These are phyloP conservation scores for Pyrenopolyporus hunteri DNA, from an alignment of 495 filamentous ascomycete genomes.

Conservation along the genomic window DNA sequence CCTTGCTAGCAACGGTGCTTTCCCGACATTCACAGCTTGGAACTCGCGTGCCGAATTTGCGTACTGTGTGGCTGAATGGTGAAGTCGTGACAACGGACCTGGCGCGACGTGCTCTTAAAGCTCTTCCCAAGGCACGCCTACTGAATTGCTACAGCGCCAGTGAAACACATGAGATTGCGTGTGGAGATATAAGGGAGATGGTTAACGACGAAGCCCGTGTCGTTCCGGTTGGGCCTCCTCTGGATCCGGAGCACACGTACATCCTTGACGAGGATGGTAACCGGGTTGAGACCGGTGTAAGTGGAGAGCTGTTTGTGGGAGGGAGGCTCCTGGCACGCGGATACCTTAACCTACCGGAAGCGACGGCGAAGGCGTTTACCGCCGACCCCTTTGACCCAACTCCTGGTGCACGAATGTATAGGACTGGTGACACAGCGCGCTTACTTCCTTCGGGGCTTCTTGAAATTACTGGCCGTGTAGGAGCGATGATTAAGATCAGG, in stretches of 20 bases:
- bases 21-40: conserved; percentile 64
- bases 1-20: conserved; percentile 67
- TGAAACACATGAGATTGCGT: conserved; percentile 75
- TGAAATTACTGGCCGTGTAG: conserved; percentile 75
- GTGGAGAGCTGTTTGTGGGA: conserved; percentile 73
- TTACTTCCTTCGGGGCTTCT: conserved; percentile 66
- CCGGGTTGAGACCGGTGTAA: conserved; percentile 47
- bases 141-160: conserved; percentile 76
- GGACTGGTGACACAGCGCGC: conserved; percentile 73
- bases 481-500: conserved; percentile 69
- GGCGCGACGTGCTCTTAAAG: conserved; percentile 62
- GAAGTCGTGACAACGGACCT: conserved; percentile 75
- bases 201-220: conserved; percentile 51
- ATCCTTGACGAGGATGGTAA: conserved; percentile 64
- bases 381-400: conserved; percentile 50
- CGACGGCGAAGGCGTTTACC: conserved; percentile 69
- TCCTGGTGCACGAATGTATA: conserved; percentile 63
- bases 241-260: conserved; percentile 64
- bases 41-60: conserved; percentile 61
- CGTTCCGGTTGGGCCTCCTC: conserved; percentile 67
- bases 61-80: conserved; percentile 71
- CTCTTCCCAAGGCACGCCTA: conserved; percentile 66
- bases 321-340: conserved; percentile 70
- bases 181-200: conserved; percentile 70
- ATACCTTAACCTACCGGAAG: conserved; percentile 75